Evolutionary conservation across 805 yeast species (phyloP).

Genomic region (Ascoidea tarda): DNA sequence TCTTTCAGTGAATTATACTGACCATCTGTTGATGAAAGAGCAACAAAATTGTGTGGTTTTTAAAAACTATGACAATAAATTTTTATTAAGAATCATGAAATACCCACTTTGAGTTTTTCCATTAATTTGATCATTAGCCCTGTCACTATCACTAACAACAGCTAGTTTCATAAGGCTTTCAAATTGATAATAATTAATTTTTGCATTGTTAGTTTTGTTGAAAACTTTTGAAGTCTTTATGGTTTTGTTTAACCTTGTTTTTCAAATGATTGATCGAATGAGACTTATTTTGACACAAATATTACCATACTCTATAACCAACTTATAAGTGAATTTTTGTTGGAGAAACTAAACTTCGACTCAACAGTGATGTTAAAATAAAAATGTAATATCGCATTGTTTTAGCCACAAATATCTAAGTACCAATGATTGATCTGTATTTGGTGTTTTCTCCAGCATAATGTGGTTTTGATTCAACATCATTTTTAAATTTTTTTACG

Average conservation of each 20-base stretch:
- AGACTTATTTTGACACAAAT: neutral
- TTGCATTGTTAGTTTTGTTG: neutral
- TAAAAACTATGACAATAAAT: neutral
- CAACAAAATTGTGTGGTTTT: neutral
- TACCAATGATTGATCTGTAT: constrained; percentile 4
- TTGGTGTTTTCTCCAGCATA: neutral
- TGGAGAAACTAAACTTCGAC: neutral
- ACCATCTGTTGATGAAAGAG: neutral
- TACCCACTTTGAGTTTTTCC: neutral
- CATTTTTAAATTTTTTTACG: neutral
- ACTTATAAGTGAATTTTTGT: neutral
- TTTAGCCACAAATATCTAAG: constrained; percentile 2
- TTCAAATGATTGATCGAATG: neutral
- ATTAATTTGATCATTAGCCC: neutral
- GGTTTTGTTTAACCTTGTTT: neutral
- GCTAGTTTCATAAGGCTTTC: neutral
- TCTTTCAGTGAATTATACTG: neutral
- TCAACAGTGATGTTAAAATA: neutral
- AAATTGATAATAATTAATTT: neutral
- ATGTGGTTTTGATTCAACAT: neutral
- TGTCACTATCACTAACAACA: neutral
- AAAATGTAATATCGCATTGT: constrained; percentile 6
- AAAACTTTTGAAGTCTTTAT: neutral
- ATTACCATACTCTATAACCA: neutral
- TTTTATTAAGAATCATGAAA: neutral